Evolutionary conservation across 192 early-diverging fungal genomes (phyloP), one percentile per base, ranked within the genome.

Genomic region (Phlyctochytrium arcticum): DNA sequence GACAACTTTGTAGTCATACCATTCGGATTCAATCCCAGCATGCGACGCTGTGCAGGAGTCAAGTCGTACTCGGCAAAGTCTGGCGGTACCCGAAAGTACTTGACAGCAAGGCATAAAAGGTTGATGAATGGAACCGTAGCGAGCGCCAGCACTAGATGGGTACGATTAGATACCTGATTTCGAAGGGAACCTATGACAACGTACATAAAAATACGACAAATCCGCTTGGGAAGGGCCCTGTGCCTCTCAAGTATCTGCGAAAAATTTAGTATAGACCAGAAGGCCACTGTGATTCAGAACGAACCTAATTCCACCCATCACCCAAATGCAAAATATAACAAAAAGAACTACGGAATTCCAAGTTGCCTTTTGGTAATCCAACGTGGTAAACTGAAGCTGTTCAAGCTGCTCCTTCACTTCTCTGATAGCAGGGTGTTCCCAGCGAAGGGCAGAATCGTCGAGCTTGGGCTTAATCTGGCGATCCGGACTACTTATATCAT

Each of bases 21-120:
- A 33, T 57, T 37, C 17, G 66, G 66, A 36, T 68, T 46, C 12
- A 68, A 48, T 12, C 66, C 66, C 17, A 68, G 32, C 48, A 68
- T 23, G 7, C 10, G 15, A 23, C 66, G 34, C 51, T 68, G 66
- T n/a, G 32, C 32, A 4, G 66, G 66, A 9, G 56, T 68, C 36
- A 68, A 29, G 24, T 42, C 55, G 36, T 68, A 68, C 23, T 68
- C 48, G 12, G 47, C 34, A 36, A 68, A 68, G 12, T 30, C 26
- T 1, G 55, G 56, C 7, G 47, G 15, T n/a, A 57, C 56, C 23
- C 31, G 32, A 57, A 68, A 68, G 48, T 37, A 60, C 34, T 53
- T 59, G 19, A 60, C 29, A 19, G 36, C 12, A 19, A 60, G 47
- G 32, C 37, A 15, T 10, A 60, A 32, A 0, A 68, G 21, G 47